phyloP scores from a whole-genome alignment of 1,284 basidiomycete genomes.

The Ganoderma meredithae region DNA sequence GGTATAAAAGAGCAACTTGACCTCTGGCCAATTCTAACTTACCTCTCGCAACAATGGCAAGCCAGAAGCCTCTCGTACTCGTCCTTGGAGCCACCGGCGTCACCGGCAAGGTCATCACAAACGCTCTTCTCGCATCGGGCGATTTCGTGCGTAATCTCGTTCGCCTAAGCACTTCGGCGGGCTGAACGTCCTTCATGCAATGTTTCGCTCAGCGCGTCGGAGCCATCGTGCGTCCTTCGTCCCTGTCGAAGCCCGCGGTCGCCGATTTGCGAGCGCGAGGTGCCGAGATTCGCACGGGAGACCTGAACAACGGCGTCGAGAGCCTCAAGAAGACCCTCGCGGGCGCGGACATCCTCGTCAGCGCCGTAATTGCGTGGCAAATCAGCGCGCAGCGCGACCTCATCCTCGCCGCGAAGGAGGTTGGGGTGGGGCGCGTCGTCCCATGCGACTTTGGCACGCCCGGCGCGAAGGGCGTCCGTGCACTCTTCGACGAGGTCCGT shows the following conservation, averaged over 20 bases:
- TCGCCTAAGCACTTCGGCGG: background rate
- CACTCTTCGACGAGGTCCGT: slow-evolving; percentile 28
- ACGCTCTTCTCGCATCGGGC: slow-evolving; percentile 26
- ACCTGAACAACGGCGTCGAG: slow-evolving; percentile 18
- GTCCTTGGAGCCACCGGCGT: slow-evolving; percentile 34
- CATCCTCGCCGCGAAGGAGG: slow-evolving; percentile 26
- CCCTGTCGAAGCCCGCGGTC: slow-evolving; percentile 20
- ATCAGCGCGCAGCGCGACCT: slow-evolving; percentile 20
- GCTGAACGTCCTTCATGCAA: too few species aligned
- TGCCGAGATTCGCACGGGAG: slow-evolving; percentile 27
- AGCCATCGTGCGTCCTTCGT: slow-evolving; percentile 20
- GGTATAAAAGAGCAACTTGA: background rate
- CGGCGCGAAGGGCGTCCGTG: slow-evolving; percentile 23
- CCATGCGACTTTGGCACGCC: slow-evolving; percentile 33
- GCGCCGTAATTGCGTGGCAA: slow-evolving; percentile 6
- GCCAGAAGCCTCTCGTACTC: slow-evolving; percentile 31
- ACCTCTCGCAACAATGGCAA: background rate
- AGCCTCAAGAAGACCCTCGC: slow-evolving; percentile 19
- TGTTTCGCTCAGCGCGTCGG: slow-evolving; percentile 20
- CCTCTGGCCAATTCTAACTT: background rate
- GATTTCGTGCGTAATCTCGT: slow-evolving; percentile 26
- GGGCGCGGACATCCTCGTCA: slow-evolving; percentile 30
- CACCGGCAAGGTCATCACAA: slow-evolving; percentile 30
- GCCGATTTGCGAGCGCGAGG: slow-evolving; percentile 10
- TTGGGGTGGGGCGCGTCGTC: slow-evolving; percentile 26